phyloP scores from a whole-genome alignment of 1,139 yeast species.

The Taphrina wiesneri region DNA sequence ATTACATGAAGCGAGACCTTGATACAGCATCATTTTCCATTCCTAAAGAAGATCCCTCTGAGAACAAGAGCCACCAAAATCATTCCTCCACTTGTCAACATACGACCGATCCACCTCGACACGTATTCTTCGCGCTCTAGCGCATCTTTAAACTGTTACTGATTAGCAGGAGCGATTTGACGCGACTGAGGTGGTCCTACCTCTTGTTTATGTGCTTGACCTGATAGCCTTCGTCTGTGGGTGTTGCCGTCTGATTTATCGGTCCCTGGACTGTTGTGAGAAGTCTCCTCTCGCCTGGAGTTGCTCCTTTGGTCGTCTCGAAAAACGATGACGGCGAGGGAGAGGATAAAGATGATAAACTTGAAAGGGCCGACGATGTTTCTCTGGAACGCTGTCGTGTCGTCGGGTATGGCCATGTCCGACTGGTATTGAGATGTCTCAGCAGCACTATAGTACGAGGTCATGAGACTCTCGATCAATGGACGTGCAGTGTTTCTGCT shows the following conservation, averaged over 20 bases:
- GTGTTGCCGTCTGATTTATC: neutral
- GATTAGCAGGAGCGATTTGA: neutral
- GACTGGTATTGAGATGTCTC: neutral
- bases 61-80: neutral
- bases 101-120: neutral
- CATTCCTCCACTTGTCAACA: neutral
- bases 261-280: neutral
- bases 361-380: slow-evolving; percentile 1
- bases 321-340: neutral
- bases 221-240: neutral
- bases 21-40: neutral
- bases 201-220: neutral
- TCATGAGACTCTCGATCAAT: neutral
- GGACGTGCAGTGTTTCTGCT: neutral
- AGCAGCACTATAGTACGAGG: neutral
- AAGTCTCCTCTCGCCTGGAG: neutral
- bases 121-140: neutral
- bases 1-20: neutral
- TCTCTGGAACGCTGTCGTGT: neutral
- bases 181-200: neutral
- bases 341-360: slow-evolving; percentile 5
- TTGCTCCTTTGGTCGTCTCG: neutral
- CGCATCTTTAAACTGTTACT: neutral
- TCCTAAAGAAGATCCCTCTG: neutral
- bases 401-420: neutral